Evolutionary conservation across 2,329 filamentous ascomycete genomes (phyloP).

Genomic region (Diaporthe aspalathi): DNA sequence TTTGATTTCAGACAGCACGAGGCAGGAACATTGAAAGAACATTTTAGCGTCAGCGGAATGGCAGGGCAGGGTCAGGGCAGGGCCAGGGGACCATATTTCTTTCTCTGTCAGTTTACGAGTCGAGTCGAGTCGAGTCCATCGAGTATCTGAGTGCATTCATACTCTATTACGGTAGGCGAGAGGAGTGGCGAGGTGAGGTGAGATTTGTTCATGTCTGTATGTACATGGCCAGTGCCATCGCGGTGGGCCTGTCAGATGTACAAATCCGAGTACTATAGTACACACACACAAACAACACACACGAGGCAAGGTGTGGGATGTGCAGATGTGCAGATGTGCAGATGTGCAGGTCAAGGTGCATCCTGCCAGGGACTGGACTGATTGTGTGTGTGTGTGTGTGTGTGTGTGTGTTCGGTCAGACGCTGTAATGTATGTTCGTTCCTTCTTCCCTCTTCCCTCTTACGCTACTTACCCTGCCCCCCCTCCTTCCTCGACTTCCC

Average conservation of each 20-base stretch:
- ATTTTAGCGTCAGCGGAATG: slow-evolving; percentile 8
- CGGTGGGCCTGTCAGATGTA: slow-evolving; percentile 3
- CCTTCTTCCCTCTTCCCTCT: slow-evolving; percentile 40
- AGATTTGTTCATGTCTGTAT: slow-evolving; percentile 15
- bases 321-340: too few relatives aligned
- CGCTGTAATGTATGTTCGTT: neutral
- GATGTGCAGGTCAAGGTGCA: slow-evolving; percentile 4
- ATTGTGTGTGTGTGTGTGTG: too few relatives aligned
- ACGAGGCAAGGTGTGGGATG: neutral
- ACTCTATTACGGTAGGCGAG: too few relatives aligned
- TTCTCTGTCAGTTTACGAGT: neutral
- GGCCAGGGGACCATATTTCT: neutral
- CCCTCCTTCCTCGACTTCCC: slow-evolving; percentile 39
- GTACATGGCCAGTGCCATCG: slow-evolving; percentile 5
- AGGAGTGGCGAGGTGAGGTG: slow-evolving; percentile 19
- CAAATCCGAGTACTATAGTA: neutral
- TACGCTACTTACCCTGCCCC: too few relatives aligned
- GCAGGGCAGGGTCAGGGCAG: neutral
- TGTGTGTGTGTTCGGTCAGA: too few relatives aligned
- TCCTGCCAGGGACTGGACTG: slow-evolving; percentile 24
- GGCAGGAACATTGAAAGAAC: slow-evolving; percentile 27
- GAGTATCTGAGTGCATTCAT: neutral
- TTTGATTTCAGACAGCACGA: slow-evolving; percentile 22
- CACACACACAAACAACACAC: too few relatives aligned
- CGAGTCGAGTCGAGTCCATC: slow-evolving; percentile 7